Evolutionary conservation across 306 rosid species (phyloP).

Genomic region (Cicer judaicum): DNA sequence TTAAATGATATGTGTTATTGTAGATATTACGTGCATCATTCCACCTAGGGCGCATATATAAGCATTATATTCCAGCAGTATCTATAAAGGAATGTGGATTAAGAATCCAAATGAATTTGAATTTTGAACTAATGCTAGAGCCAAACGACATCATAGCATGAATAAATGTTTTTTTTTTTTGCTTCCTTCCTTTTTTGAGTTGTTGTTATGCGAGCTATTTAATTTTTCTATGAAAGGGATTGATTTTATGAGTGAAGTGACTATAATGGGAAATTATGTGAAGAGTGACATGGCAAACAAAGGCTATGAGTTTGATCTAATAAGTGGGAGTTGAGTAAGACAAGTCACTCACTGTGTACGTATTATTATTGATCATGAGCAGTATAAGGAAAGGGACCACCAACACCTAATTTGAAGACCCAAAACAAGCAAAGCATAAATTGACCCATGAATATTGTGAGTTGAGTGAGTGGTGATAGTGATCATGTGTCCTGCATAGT

Average conservation of each 20-base stretch:
- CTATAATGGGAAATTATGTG: conserved; percentile 37
- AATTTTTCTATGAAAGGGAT: not conserved
- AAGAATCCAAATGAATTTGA: not conserved
- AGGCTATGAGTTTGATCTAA: conserved; percentile 25
- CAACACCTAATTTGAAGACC: conserved; percentile 40
- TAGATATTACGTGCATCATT: no score
- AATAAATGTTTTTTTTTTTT: not conserved
- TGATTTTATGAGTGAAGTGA: conserved; percentile 28
- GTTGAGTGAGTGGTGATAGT: conserved; percentile 33
- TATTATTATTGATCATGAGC: conserved; percentile 44
- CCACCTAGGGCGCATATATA: no score
- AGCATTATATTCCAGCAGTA: no score
- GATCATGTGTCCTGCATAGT: not conserved
- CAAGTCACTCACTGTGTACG: conserved; percentile 40
- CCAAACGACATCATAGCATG: conserved; percentile 18
- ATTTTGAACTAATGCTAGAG: conserved; percentile 14
- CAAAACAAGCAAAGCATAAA: conserved; percentile 48
- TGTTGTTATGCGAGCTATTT: conserved; percentile 17
- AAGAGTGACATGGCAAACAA: conserved; percentile 23
- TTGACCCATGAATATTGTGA: conserved; percentile 37
- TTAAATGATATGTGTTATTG: no score
- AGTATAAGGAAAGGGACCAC: conserved; percentile 55
- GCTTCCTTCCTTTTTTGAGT: not conserved
- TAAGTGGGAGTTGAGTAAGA: conserved; percentile 64
- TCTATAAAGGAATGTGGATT: not conserved